Evolutionary conservation across 495 filamentous ascomycete species (phyloP).

Genomic region (Penicillium pancosmium): DNA sequence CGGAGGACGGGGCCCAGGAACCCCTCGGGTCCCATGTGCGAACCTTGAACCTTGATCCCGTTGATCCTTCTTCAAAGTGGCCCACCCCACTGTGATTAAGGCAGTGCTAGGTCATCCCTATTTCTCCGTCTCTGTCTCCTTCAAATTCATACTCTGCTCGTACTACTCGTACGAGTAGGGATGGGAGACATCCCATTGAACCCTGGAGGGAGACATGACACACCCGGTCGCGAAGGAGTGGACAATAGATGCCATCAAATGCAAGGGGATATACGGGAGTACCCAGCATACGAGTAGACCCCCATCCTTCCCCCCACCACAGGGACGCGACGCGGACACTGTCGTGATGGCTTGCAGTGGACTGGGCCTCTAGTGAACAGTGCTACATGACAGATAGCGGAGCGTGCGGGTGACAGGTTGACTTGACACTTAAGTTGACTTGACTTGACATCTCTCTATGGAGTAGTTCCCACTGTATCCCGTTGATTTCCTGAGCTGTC

Average conservation of each 20-base stretch:
- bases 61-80: neutral
- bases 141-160: neutral
- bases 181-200: neutral
- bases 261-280: neutral
- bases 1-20: neutral
- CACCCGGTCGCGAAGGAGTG: neutral
- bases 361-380: slow-evolving; percentile 7
- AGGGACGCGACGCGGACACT: neutral
- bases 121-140: neutral
- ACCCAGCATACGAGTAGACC: neutral
- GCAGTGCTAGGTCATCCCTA: too few species aligned
- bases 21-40: slow-evolving; percentile 1
- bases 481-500: slow-evolving; percentile 12
- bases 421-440: too few species aligned
- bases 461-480: neutral
- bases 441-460: neutral
- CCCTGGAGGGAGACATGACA: neutral
- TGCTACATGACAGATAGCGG: slow-evolving; percentile 21
- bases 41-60: neutral
- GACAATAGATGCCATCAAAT: neutral
- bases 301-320: neutral
- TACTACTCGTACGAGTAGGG: too few species aligned
- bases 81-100: neutral
- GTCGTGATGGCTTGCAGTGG: slow-evolving; percentile 4
- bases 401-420: slow-evolving; percentile 11